Percentiles rank a stretch among this genome's conserved stretches.
Evolutionary conservation across 2,329 filamentous ascomycete genomes (phyloP).

Genomic region (Cordyceps javanica): DNA sequence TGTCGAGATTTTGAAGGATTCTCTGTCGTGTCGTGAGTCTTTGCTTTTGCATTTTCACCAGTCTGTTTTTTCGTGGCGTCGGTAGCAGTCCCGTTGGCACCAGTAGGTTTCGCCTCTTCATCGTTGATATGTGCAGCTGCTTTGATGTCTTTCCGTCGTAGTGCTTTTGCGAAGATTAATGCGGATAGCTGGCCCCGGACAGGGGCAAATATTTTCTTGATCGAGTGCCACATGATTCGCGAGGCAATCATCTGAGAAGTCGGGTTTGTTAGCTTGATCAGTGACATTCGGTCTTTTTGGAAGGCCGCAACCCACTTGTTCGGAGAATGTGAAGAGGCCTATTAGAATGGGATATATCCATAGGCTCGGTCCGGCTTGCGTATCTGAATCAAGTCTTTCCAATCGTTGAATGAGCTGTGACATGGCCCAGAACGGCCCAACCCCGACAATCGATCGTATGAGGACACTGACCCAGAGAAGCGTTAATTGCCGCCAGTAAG

Average conservation of each 20-base stretch:
- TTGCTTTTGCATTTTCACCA: slow-evolving; percentile 31
- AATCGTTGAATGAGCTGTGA: slow-evolving; percentile 1
- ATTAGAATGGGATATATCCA: slow-evolving; percentile 46
- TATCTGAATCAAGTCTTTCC: background rate
- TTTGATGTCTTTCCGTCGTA: slow-evolving; percentile 72
- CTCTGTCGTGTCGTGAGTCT: slow-evolving; percentile 40
- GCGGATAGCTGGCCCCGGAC: slow-evolving; percentile 64
- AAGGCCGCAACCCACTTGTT: slow-evolving; percentile 56
- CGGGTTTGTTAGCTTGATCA: slow-evolving; percentile 21
- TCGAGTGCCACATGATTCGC: slow-evolving; percentile 61
- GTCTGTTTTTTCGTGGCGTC: slow-evolving; percentile 17
- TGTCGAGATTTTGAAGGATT: slow-evolving; percentile 47
- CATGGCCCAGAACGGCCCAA: slow-evolving; percentile 9
- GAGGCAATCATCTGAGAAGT: slow-evolving; percentile 58
- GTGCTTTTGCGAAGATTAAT: slow-evolving; percentile 71
- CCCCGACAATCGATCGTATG: background rate
- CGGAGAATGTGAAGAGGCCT: slow-evolving; percentile 49
- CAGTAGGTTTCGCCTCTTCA: slow-evolving; percentile 23
- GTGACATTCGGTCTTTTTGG: slow-evolving; percentile 48
- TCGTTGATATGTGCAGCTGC: slow-evolving; percentile 41
- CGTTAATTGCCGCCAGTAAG: background rate
- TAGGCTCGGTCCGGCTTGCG: background rate
- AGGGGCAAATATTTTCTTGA: slow-evolving; percentile 56
- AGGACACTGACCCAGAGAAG: background rate
- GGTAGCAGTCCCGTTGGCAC: background rate